phyloP scores from a whole-genome alignment of 2,329 filamentous ascomycete species.

The Apiospora rasikravindrae region DNA sequence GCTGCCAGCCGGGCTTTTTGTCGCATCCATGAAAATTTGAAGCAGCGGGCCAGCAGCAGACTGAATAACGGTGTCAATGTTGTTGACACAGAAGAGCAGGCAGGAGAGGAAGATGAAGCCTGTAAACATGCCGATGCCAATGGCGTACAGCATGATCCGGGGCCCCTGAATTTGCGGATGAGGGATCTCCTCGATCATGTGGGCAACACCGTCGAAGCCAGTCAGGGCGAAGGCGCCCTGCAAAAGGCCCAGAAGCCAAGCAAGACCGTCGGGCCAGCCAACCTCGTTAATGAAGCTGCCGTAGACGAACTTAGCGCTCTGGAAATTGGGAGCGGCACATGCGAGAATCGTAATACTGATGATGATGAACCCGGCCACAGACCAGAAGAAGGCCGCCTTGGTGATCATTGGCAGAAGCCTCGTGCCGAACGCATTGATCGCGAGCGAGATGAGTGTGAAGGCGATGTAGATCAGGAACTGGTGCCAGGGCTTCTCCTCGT shows the following conservation, averaged over 20 bases:
- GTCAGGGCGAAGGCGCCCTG: slow-evolving; percentile 57
- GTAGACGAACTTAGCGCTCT: slow-evolving; percentile 69
- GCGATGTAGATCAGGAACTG: slow-evolving; percentile 75
- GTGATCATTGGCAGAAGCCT: slow-evolving; percentile 67
- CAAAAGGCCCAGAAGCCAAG: slow-evolving; percentile 60
- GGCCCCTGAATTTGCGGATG: slow-evolving; percentile 40
- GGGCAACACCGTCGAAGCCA: slow-evolving; percentile 58
- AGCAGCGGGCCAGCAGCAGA: slow-evolving; percentile 63
- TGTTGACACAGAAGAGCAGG: slow-evolving; percentile 67
- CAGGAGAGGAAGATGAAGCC: slow-evolving; percentile 67
- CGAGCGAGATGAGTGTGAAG: slow-evolving; percentile 64
- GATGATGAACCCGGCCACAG: slow-evolving; percentile 68
- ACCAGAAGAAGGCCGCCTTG: slow-evolving; percentile 74
- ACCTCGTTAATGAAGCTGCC: slow-evolving; percentile 70
- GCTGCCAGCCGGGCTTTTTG: slow-evolving; percentile 63
- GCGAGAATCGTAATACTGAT: slow-evolving; percentile 73
- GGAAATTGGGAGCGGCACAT: slow-evolving; percentile 69
- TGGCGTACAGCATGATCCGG: slow-evolving; percentile 55
- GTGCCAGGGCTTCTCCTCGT: slow-evolving; percentile 67
- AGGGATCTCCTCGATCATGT: slow-evolving; percentile 66
- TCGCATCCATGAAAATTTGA: slow-evolving; percentile 68
- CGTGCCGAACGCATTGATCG: slow-evolving; percentile 70
- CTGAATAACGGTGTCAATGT: slow-evolving; percentile 60
- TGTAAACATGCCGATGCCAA: slow-evolving; percentile 65
- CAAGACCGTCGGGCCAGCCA: slow-evolving; percentile 71